phyloP scores from a whole-genome alignment of 2,329 filamentous ascomycete genomes.

The Didymella pomorum region DNA sequence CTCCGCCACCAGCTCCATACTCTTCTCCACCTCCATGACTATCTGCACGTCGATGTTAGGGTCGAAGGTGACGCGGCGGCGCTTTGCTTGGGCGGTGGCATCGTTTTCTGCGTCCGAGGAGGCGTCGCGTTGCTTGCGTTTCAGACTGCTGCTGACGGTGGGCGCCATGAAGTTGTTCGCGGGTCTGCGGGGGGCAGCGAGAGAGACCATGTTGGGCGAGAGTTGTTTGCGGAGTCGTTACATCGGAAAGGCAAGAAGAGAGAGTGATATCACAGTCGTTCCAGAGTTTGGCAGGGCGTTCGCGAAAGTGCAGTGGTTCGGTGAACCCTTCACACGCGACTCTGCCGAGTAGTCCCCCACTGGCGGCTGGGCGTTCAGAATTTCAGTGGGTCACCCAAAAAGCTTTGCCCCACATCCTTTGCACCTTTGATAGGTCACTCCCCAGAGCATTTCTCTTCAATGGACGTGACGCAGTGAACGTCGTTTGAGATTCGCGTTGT shows the following conservation, averaged over 20 bases:
- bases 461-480: neutral
- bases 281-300: conserved; percentile 3
- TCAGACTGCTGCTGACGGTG: conserved; percentile 44
- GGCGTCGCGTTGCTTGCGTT: conserved; percentile 47
- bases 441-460: neutral
- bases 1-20: conserved; percentile 65
- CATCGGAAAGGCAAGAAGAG: conserved; percentile 34
- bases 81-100: conserved; percentile 51
- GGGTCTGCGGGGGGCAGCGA: conserved; percentile 43
- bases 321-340: conserved; percentile 23
- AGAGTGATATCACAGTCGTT: neutral
- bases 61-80: conserved; percentile 58
- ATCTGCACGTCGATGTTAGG: conserved; percentile 57
- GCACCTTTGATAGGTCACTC: conserved; percentile 5
- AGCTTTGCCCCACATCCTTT: conserved; percentile 9
- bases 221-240: conserved; percentile 28
- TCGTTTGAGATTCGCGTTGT: too few relatives aligned
- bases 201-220: conserved; percentile 48
- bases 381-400: conserved; percentile 15
- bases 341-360: conserved; percentile 12
- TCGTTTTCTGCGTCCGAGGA: conserved; percentile 46
- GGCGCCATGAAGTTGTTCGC: conserved; percentile 38
- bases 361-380: conserved; percentile 19
- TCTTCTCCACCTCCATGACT: conserved; percentile 60
- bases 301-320: conserved; percentile 16